phyloP scores from a whole-genome alignment of 1,284 basidiomycete genomes.

The Coriolopsis trogii region DNA sequence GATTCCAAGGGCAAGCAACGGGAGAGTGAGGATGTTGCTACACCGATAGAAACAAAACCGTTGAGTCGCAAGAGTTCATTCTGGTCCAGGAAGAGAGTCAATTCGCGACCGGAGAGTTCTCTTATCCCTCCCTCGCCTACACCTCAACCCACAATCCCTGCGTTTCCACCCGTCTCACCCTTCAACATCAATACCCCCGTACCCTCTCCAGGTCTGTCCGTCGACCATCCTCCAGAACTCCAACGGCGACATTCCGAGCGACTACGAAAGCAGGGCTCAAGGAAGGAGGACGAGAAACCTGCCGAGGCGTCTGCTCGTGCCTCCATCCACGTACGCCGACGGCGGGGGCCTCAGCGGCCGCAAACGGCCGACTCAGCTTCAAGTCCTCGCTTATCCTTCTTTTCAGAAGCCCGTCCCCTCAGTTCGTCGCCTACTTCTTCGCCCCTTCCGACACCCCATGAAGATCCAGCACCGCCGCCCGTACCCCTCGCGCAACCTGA shows the following conservation, averaged over 20 bases:
- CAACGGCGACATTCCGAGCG: conserved; percentile 57
- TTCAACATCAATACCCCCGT: conserved; percentile 46
- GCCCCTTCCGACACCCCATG: conserved; percentile 17
- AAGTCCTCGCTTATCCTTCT: conserved; percentile 24
- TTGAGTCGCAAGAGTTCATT: conserved; percentile 59
- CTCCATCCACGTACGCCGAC: conserved; percentile 18
- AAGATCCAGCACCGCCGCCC: conserved; percentile 22
- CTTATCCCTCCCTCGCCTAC: conserved; percentile 27
- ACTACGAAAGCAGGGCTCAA: conserved; percentile 21
- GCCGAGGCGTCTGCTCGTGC: conserved; percentile 15
- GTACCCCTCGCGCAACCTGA: conserved; percentile 25
- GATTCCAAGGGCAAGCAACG: conserved; percentile 43
- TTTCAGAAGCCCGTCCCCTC: conserved; percentile 16
- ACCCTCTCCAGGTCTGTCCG: conserved; percentile 23
- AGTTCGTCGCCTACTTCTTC: conserved; percentile 17
- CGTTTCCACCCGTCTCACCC: conserved; percentile 54
- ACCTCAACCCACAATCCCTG: conserved; percentile 45
- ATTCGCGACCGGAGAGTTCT: conserved; percentile 31
- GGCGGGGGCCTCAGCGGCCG: conserved; percentile 28
- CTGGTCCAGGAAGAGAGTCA: conserved; percentile 47
- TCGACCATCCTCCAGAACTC: conserved; percentile 39
- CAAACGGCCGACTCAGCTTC: conserved; percentile 33
- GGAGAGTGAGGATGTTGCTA: conserved; percentile 15
- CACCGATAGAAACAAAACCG: conserved; percentile 33
- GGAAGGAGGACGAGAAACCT: conserved; percentile 12